These are phyloP conservation scores for Rhytidiadelphus loreus DNA, from an alignment of 225 moss, liverwort and hornwort genomes.

Conservation along the genomic window DNA sequence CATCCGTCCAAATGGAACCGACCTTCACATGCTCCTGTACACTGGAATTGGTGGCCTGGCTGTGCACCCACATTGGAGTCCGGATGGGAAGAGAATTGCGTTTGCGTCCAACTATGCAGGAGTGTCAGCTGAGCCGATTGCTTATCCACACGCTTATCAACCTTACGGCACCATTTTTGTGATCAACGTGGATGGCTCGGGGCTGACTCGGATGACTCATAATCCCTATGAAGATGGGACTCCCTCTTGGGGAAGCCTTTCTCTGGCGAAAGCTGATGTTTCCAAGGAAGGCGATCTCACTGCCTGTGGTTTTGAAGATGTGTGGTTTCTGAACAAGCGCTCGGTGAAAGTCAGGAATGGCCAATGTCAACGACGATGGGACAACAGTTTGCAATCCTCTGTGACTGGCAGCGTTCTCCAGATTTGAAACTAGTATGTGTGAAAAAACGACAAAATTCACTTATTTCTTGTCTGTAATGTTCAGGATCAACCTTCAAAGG, in stretches of 20 bases:
- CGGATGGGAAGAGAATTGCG: slow-evolving; percentile 41
- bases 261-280: neutral
- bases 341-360: neutral
- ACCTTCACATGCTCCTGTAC: slow-evolving; percentile 42
- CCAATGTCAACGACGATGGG: neutral
- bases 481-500: neutral
- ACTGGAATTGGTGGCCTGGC: slow-evolving; percentile 22
- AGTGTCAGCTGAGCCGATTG: slow-evolving; percentile 60
- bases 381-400: neutral
- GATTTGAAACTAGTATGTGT: neutral
- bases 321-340: neutral
- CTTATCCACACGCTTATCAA: slow-evolving; percentile 25
- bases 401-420: neutral
- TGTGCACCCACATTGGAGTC: slow-evolving; percentile 61
- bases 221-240: slow-evolving; percentile 57
- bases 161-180: slow-evolving; percentile 65
- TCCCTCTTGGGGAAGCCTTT: slow-evolving; percentile 46
- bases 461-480: neutral
- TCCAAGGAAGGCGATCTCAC: slow-evolving; percentile 16
- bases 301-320: slow-evolving; percentile 17
- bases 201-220: slow-evolving; percentile 60
- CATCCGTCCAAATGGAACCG: slow-evolving; percentile 70
- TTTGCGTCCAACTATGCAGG: slow-evolving; percentile 70
- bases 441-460: neutral
- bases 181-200: slow-evolving; percentile 53